Base-by-base conservation (phyloP, 352 stramenopile species). In the Aphanomyces invadans region DNA sequence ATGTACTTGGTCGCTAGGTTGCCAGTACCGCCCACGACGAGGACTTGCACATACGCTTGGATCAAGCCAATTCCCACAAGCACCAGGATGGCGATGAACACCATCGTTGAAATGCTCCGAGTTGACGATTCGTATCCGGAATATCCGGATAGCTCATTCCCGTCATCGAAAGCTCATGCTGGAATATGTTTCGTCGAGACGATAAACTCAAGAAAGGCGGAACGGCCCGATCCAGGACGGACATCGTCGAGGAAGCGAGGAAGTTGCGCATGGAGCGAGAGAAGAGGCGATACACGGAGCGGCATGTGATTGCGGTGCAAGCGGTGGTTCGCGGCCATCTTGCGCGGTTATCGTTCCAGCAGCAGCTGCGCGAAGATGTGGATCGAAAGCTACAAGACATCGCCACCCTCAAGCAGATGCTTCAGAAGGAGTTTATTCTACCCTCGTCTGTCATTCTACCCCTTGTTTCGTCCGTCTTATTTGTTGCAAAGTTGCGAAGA, bases 1-100 rank as follows among this genome's bases (percentile, higher is more conserved):
- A 94, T 71, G 76, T 92, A 92, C 51, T 92, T 92, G 17, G 78
- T 65, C n/a, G 86, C 82, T 51, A 94, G 74, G 71, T 92, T 85
- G 23, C 85, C 85, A 3, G 85, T 94, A 21, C 81, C 83, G 23
- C 83, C 85, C 3, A 84, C 59, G 29, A 94, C 53, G 7, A 93
- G 65, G 23, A 89, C 70, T 31, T 67, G 60, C 36, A 38, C 54
- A 21, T 39, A 25, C 32, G 46, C 60, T 10, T 55, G 5, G 7
- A 38, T 17, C n/a, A 29, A 33, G 1, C 28, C 32, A 29, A 29
- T 17, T 19, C 21, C 3, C 49, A 26, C 49, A 17, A 57, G 15
- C 3, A 53, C 19, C 12, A 53, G 15, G 45, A 21, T 15, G 45
- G 15, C 15, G 19, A 53, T 28, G 21, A n/a, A n/a, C n/a, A n/a